phyloP scores from a whole-genome alignment of 306 rosid genomes.

The Fragaria nilgerrensis region DNA sequence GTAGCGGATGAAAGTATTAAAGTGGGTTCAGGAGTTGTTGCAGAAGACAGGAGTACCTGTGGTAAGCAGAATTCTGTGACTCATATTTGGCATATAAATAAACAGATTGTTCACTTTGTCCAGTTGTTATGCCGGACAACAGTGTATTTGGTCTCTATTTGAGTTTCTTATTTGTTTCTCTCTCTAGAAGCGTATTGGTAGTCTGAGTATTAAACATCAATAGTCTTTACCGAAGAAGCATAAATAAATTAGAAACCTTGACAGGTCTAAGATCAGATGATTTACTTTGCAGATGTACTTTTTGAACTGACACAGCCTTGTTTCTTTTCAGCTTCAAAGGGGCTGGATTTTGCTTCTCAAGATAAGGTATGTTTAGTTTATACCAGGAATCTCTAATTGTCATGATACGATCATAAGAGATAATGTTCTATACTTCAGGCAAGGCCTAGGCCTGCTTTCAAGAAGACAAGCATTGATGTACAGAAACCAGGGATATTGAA shows the following conservation, averaged over 20 bases:
- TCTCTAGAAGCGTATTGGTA: neutral
- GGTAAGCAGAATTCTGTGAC: conserved; percentile 39
- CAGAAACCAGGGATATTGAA: conserved; percentile 48
- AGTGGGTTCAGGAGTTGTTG: conserved; percentile 18
- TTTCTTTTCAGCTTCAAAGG: conserved; percentile 55
- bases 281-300: neutral
- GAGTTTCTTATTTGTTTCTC: neutral
- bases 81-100: conserved; percentile 1
- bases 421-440: conserved; percentile 40
- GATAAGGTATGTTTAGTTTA: conserved; percentile 54
- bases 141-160: neutral
- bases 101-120: neutral
- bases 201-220: neutral
- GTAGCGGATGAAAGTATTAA: conserved; percentile 31
- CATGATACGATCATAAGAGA: neutral
- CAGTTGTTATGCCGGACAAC: neutral
- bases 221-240: neutral
- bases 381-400: conserved; percentile 13
- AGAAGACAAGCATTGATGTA: conserved; percentile 46
- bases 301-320: conserved; percentile 15
- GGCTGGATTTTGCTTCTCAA: conserved; percentile 40
- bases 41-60: conserved; percentile 24
- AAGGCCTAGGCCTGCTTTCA: conserved; percentile 43
- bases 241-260: neutral
- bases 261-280: conserved; percentile 1